Evolutionary conservation across 768 basidiomycete species (phyloP), one percentile per base, ranked within the genome.

Genomic region (Boletus huronensis): DNA sequence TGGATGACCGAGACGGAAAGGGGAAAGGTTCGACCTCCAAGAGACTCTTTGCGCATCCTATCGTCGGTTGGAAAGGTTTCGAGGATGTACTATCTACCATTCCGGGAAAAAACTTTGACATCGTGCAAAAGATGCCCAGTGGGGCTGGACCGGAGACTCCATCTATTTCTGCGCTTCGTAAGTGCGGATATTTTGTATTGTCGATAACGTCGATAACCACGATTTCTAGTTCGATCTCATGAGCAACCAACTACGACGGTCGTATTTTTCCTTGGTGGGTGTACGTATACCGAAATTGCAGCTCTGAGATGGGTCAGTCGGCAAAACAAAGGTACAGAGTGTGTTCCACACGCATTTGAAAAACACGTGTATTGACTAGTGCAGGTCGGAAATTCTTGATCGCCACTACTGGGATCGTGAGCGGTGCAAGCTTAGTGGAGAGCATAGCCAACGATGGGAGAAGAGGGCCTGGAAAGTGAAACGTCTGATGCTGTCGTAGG

Each of bases 31-130:
- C 64, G 14, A 53, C 69, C n/a, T 60, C 69, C 25, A 76, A 74
- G 49, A 85, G 84, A 67, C 77, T 89, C 38, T 87, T 85, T 66
- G 93, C 94, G 1, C 94, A 97, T 70, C 88, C 93, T 2, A 89
- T 99, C 54, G 82, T 88, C 9, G 96, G 96, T 3, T 99, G 96
- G 95, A 96, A 90, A 70, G 96, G 94, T 23, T 93, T 99, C 65
- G 97, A 98, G 70, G 96, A 98, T 64, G 82, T 91, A 14, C 68
- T 97, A 21, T 80, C 81, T 34, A 77, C 79, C 50, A 85, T 98
- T 51, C 90, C 93, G 0, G 97, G 97, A 3, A 83, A 84, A 66
- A 90, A 87, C 21, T 82, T 97, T 39, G 95, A 99, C 70, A 79
- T 90, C 34, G 73, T 76, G 29, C 86, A 82, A 66, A 77, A 76